These are phyloP conservation scores for Penicillium sclerotigenum DNA, from an alignment of 2,329 filamentous ascomycete genomes.

Conservation along the genomic window DNA sequence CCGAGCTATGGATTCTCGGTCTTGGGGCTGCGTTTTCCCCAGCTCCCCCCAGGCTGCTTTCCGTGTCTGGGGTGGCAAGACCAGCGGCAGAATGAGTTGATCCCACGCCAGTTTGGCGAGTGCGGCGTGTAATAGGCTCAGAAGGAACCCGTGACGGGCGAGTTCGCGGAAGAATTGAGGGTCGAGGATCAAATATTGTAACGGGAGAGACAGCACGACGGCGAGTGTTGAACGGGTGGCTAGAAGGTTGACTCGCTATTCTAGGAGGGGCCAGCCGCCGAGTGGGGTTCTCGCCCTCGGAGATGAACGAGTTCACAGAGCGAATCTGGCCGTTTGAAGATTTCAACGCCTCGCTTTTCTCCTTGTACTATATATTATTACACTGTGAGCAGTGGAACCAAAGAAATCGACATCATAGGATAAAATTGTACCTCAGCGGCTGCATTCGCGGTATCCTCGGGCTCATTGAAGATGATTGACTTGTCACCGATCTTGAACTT, in stretches of 20 bases:
- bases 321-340: conserved; percentile 49
- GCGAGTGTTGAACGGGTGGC: conserved; percentile 28
- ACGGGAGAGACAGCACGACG: conserved; percentile 54
- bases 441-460: conserved; percentile 55
- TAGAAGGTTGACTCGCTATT: conserved; percentile 26
- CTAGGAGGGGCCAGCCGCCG: conserved; percentile 26
- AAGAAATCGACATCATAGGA: neutral
- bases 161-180: conserved; percentile 44
- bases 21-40: conserved; percentile 27
- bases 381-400: conserved; percentile 11
- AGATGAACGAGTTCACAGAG: conserved; percentile 45
- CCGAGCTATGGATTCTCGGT: conserved; percentile 34
- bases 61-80: conserved; percentile 42
- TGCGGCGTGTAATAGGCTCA: conserved; percentile 50
- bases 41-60: conserved; percentile 30
- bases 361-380: conserved; percentile 39
- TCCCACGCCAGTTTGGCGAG: conserved; percentile 29
- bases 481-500: conserved; percentile 66
- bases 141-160: conserved; percentile 42
- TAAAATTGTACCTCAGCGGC: conserved; percentile 51
- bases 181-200: conserved; percentile 51
- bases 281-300: conserved; percentile 34
- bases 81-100: conserved; percentile 33
- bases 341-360: conserved; percentile 44
- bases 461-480: conserved; percentile 61